These are phyloP conservation scores for Shiraia bambusicola DNA, from an alignment of 2,329 filamentous ascomycete species.

Conservation along the genomic window DNA sequence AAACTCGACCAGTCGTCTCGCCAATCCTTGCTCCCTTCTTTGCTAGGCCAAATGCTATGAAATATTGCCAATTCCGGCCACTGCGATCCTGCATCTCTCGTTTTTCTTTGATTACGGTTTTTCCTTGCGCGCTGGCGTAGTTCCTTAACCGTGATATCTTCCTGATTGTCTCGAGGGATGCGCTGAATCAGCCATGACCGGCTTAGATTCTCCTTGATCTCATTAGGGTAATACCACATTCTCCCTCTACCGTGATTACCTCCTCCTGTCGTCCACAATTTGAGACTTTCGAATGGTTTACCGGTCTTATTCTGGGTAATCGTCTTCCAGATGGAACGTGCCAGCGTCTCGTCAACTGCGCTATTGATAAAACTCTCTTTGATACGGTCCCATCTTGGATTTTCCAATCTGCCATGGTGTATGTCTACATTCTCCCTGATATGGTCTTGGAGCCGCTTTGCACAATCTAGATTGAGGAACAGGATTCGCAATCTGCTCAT, in stretches of 20 bases:
- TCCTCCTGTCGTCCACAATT: slow-evolving; percentile 19
- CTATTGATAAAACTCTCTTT: slow-evolving; percentile 19
- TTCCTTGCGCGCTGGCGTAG: slow-evolving; percentile 13
- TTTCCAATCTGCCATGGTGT: no score
- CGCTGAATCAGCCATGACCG: slow-evolving; percentile 26
- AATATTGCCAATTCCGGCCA: slow-evolving; percentile 10
- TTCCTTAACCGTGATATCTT: slow-evolving; percentile 19
- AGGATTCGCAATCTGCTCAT: slow-evolving; percentile 15
- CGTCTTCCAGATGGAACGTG: slow-evolving; percentile 19
- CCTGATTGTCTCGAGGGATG: slow-evolving; percentile 11
- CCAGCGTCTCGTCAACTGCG: slow-evolving; percentile 24
- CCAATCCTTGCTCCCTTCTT: slow-evolving; percentile 17
- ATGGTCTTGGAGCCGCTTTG: no score
- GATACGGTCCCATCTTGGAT: slow-evolving; percentile 12
- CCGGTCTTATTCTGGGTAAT: slow-evolving; percentile 18
- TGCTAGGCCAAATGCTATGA: slow-evolving; percentile 13
- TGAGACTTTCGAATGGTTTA: slow-evolving; percentile 18
- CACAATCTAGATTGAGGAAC: slow-evolving; percentile 19
- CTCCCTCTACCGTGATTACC: background rate
- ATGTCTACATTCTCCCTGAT: no score
- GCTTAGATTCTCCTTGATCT: slow-evolving; percentile 10
- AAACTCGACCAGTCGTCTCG: slow-evolving; percentile 25
- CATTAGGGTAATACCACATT: slow-evolving; percentile 2
- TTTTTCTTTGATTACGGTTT: no score
- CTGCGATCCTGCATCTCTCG: no score